Base-by-base conservation (phyloP, 2,329 filamentous ascomycete genomes). In the Hymenoscyphus scutula region DNA sequence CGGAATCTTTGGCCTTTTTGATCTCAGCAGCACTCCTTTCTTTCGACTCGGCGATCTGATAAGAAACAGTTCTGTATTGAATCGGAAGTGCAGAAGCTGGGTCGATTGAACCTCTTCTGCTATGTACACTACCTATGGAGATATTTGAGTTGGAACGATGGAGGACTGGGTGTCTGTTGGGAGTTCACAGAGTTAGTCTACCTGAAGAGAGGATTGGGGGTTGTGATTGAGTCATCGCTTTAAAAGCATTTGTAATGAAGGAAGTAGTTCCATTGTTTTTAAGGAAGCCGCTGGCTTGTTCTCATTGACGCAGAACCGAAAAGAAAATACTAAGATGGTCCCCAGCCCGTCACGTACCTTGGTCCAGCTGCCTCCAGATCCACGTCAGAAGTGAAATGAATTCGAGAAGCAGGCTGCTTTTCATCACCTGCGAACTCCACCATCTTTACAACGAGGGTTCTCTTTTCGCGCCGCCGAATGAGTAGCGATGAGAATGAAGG, bases 1-100 rank as follows among this genome's bases (percentile, higher is more conserved):
- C 76, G 25, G 74, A 72, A 45, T 77, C 77, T 65, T 80, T 79
- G 27, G 76, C 74, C 57, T 79, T 80, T 34, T 76, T 66, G 65
- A 76, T 67, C 48, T 79, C 76, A 0, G 73, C 73, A 1, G 74
- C 72, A 61, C 80, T 76, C 48, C 78, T 78, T 59, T 78, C 79
- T 65, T 82, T 81, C 53, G 80, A 79, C 63, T 85, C 82, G 15
- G 82, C 80, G 68, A 87, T 84, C 58, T 84, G 79, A 65, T 81
- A 84, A 77, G 78, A 83, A 75, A 83, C 74, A 2, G 81, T 84
- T 53, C 82, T 79, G 69, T 84, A 84, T 65, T 83, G 79, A 59
- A 84, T 82, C n/a, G 82, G 81, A 56, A 84, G 72, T 2, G 74
- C 75, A 15, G 77, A 73, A 1, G 74, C 70, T 4, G 77, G 78